Base-by-base conservation (phyloP, 495 filamentous ascomycete genomes). In the Neurospora cerealis region DNA sequence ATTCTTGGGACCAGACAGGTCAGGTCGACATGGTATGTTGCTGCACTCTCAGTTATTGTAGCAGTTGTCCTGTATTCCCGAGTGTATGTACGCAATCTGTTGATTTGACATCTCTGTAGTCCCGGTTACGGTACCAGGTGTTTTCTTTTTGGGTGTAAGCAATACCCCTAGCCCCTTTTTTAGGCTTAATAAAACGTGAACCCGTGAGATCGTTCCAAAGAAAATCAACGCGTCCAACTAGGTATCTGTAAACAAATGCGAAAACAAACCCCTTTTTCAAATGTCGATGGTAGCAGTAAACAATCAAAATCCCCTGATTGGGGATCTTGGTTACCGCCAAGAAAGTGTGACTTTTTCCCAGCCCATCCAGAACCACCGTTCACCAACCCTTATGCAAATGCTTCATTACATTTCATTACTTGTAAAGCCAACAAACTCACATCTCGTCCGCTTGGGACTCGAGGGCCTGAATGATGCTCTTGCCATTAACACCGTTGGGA, bases 401-500 rank as follows among this genome's bases (percentile, higher is more conserved):
- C 19, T 24, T 70, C 40, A 39, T 70, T 70, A 38, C 69, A 39
- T 24, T 41, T 70, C 70, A 71, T 28, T 46, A 40, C 70, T 32
- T 24, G 5, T 39, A 15, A 34, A 66, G 37, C 36, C 38, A 15
- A 41, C 93, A 88, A 72, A 91, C 86, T 81, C 74, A 84, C 77
- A 81, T 76, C 70, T 79, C 82, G 71, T 83, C 85, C 46, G 82
- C 85, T 79, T 85, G 85, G 37, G 80, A 80, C 75, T 88, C 85
- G 54, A 87, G 80, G 37, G 76, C 75, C 36, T 77, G 75, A 54
- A 87, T 77, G 70, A 82, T 79, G 73, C 85, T 82, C 32, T 79
- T 69, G 32, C 70, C 73, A n/a, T 77, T 74, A 21, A 75, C 48
- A 36, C 21, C 69, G n/a, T 38, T 69, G 42, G 71, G 72, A 17